Percentiles rank a stretch among this genome's conserved stretches.
Evolutionary conservation across 1,284 basidiomycete genomes (phyloP).

Genomic region (Lentinula novae-zelandiae): DNA sequence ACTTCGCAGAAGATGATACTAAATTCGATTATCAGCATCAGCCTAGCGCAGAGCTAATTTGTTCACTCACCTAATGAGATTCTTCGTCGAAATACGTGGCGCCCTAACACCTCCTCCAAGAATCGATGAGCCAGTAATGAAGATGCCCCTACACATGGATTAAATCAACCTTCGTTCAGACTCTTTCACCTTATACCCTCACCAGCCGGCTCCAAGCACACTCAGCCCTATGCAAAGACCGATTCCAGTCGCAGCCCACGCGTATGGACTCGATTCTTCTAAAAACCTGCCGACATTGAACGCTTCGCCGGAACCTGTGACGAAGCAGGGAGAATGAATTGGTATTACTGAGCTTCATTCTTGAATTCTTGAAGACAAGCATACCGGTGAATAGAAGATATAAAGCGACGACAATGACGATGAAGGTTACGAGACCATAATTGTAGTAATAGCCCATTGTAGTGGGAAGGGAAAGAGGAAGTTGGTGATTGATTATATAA

Average conservation of each 20-base stretch:
- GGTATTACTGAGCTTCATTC: conserved; percentile 9
- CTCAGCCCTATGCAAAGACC: conserved; percentile 93
- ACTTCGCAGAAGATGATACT: conserved; percentile 99
- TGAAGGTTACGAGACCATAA: conserved; percentile 65
- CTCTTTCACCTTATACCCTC: conserved; percentile 22
- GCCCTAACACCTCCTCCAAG: conserved; percentile 93
- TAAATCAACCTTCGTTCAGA: neutral
- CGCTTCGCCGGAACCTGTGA: conserved; percentile 75
- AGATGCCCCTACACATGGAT: conserved; percentile 81
- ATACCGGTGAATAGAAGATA: conserved; percentile 86
- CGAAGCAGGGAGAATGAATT: neutral
- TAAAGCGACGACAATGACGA: conserved; percentile 64
- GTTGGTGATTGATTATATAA: neutral
- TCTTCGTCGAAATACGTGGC: conserved; percentile 96
- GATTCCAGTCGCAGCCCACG: conserved; percentile 90
- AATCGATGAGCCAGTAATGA: conserved; percentile 93
- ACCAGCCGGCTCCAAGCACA: conserved; percentile 96
- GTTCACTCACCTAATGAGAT: conserved; percentile 82
- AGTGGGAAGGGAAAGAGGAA: neutral
- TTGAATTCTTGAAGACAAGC: conserved; percentile 11
- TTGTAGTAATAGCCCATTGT: conserved; percentile 51
- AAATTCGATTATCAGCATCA: conserved; percentile 3
- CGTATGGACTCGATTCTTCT: conserved; percentile 90
- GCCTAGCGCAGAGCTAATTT: neutral
- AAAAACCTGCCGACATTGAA: conserved; percentile 94